phyloP scores from a whole-genome alignment of 441 rosid species.

The Adansonia rubrostipa region DNA sequence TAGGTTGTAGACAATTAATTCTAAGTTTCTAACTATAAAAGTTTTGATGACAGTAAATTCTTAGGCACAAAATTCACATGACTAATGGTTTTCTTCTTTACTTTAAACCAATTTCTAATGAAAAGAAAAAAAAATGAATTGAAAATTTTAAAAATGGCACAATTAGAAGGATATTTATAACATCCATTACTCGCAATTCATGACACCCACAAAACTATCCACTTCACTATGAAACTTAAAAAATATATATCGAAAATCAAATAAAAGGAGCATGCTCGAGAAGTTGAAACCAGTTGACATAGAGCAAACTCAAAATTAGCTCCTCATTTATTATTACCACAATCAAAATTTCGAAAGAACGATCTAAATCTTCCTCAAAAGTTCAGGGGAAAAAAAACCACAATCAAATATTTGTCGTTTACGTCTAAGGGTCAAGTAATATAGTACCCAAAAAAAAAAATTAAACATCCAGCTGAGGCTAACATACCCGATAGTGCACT shows the following conservation, averaged over 20 bases:
- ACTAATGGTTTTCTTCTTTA: not conserved
- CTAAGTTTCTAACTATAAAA: not conserved
- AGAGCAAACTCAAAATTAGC: not conserved
- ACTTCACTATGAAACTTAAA: not conserved
- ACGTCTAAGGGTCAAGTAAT: not conserved
- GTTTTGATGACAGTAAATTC: not conserved
- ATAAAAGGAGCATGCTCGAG: not conserved
- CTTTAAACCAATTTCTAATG: not conserved
- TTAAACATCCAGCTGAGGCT: conserved; percentile 1
- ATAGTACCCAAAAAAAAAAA: not conserved
- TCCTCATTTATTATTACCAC: not conserved
- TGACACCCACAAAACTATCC: not conserved
- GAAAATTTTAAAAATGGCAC: not conserved
- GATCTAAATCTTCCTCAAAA: not conserved
- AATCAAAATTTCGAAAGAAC: not conserved
- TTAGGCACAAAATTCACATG: not conserved
- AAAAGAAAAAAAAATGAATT: not conserved
- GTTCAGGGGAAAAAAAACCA: not conserved
- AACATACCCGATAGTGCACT: conserved; percentile 84
- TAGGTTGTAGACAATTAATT: not conserved
- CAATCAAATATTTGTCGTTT: not conserved
- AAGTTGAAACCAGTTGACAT: conserved; percentile 10
- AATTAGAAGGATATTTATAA: not conserved
- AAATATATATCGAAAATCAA: not conserved
- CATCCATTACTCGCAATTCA: not conserved